A percentile compares a stretch with the other conserved stretches of the same genome.
Evolutionary conservation across 768 basidiomycete species (phyloP).

Genomic region (Termitomyces sp.): DNA sequence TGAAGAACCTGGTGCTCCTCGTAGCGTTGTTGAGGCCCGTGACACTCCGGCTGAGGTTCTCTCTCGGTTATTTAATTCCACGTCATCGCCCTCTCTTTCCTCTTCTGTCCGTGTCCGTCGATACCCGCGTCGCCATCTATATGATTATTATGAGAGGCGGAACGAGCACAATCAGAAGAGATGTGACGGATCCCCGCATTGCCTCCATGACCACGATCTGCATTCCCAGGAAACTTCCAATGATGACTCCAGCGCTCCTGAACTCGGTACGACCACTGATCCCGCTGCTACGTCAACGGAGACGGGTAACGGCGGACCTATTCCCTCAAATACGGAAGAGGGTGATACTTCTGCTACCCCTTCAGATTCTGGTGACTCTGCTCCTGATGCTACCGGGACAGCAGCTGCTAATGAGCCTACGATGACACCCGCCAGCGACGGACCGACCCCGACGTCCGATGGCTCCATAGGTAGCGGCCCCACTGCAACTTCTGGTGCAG

Average conservation of each 20-base stretch:
- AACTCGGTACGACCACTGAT: background rate
- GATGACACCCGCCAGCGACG: background rate
- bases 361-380: background rate
- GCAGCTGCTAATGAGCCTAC: background rate
- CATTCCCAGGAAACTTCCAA: background rate
- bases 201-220: background rate
- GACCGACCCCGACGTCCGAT: background rate
- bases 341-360: background rate
- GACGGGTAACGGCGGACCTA: background rate
- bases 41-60: constrained; percentile 15
- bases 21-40: constrained; percentile 21
- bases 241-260: background rate
- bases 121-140: constrained; percentile 14
- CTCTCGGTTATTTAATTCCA: background rate
- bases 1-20: constrained; percentile 19
- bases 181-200: background rate
- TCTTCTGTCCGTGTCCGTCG: constrained; percentile 4
- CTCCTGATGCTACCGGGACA: background rate
- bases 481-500: background rate
- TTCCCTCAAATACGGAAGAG: background rate
- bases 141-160: constrained; percentile 27
- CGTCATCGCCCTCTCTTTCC: background rate
- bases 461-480: background rate
- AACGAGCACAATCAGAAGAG: constrained; percentile 2
- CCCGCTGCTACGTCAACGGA: background rate